Evolutionary conservation across 2,329 filamentous ascomycete species (phyloP), one percentile per base, ranked within the genome.

Genomic region (Curvularia hawaiiensis): DNA sequence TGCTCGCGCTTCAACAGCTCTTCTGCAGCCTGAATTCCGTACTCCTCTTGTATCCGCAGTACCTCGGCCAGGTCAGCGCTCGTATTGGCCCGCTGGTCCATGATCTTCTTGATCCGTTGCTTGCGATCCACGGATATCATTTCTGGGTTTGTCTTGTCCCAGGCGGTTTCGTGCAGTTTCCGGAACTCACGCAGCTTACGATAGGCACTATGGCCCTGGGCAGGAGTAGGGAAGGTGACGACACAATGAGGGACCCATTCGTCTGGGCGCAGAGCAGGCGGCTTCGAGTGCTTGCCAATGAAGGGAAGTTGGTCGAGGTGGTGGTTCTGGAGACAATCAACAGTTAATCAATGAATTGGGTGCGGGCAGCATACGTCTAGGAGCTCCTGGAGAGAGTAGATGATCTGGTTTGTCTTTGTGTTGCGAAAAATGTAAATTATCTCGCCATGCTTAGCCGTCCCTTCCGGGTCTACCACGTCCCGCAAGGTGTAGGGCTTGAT

Each of bases 31-130:
- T 57, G 50, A 1, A 30, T 57, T 12, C 71, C 75, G 39, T 69
- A 72, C 45, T 76, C 65, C 41, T 81, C 75, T 65, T 85, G 83
- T 59, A 82, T 78, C 9, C 44, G 58, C 50, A 88, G 69, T 3
- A 87, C 84, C 20, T 83, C 82, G 1, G 85, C 84, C 24, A 87
- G 70, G 66, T 88, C 86, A 5, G 85, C 86, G 20, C 87, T 79
- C 43, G 79, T 81, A 55, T 85, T 88, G n/a, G 84, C 85, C 70
- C 85, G 86, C 70, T 88, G 86, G 67, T 88, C 79, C 85, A 88
- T 87, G 44, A 88, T 77, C 44, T 77, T 77, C 54, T 78, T 78
- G n/a, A 80, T 81, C 22, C 82, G 77, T 58, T 80, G 79, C 72
- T 83, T 81, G 61, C 79, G 68, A 66, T 81, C 75, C 41, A 81